Percentiles rank a stretch among this genome's conserved stretches.
Evolutionary conservation across 1,284 basidiomycete genomes (phyloP).

Genomic region (Ceratobasidium sp.): DNA sequence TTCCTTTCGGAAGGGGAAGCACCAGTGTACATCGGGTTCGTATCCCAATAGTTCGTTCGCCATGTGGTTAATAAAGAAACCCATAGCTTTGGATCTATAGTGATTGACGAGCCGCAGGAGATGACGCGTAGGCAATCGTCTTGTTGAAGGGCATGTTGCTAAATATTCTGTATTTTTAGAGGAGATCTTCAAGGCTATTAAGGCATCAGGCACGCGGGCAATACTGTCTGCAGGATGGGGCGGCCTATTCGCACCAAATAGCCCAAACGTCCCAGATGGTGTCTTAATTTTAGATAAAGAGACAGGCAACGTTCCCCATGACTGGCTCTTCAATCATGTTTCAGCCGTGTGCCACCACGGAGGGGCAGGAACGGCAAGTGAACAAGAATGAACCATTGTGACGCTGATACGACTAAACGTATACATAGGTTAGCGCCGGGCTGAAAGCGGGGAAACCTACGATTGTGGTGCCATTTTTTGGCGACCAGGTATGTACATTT

Average conservation of each 20-base stretch:
- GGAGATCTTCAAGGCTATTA: conserved; percentile 69
- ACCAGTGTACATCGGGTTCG: conserved; percentile 72
- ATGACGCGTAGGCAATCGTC: conserved; percentile 62
- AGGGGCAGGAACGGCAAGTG: conserved; percentile 54
- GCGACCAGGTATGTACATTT: conserved; percentile 66
- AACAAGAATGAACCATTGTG: not conserved
- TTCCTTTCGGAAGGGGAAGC: conserved; percentile 67
- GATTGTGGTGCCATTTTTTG: conserved; percentile 77
- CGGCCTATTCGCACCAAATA: conserved; percentile 61
- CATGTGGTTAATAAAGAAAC: conserved; percentile 1
- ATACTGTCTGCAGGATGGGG: conserved; percentile 76
- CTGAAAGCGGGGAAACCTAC: conserved; percentile 74
- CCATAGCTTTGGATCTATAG: conserved; percentile 71
- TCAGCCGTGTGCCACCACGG: conserved; percentile 78
- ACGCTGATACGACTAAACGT: conserved; percentile 24
- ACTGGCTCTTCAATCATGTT: conserved; percentile 77
- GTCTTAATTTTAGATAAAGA: conserved; percentile 65
- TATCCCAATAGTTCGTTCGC: not conserved
- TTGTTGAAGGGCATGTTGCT: not conserved
- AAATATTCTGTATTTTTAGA: conserved; percentile 54
- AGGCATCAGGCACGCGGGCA: conserved; percentile 67
- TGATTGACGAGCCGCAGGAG: conserved; percentile 69
- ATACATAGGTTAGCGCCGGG: conserved; percentile 64
- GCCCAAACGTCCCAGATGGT: conserved; percentile 62
- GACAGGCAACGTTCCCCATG: conserved; percentile 71